Evolutionary conservation across 148 eudicot species (phyloP), one percentile per base, ranked within the genome.

Genomic region (Amaranthus hypochondriacus): DNA sequence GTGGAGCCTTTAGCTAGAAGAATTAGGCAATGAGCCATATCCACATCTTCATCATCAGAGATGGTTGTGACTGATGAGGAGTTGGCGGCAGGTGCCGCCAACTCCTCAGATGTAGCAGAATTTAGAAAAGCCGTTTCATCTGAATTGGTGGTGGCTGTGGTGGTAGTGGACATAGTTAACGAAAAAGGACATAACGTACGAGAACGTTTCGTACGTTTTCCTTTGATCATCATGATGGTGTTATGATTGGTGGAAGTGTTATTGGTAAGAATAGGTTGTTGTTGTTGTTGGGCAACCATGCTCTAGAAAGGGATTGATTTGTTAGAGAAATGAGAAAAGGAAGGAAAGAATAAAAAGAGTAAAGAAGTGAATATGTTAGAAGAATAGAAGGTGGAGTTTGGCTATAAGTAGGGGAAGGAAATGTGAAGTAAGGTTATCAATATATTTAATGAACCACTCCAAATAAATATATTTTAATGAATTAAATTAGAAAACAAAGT

Each of bases 1-100:
- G 72, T 71, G 57, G 60, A 71, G 10, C 94, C 90, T 78, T 84
- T 89, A 2, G 97, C 97, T 4, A 92, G 71, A 54, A 92, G 89
- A 75, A 92, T 92, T 78, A 92, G 61, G 60, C 97, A 92, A 14
- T 87, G 83, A 4, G 97, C 97, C 97, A 87, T 86, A 70, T 90
- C 92, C 73, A 89, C 87, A 47, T 86, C 93, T 15, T 86, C 91
- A 48, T 82, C 86, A 1, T 80, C 56, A n/a, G 66, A 7, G 0
- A 67, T 64, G 5, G 68, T 58, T 44, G 58, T 42, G 11, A 55
- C n/a, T 68, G 68, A 60, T 13, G 21, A 18, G 63, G 63, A 60
- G 63, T 48, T 50, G 1, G 67, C 44, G 4, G 11, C 46, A 44
- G 67, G 21, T 65, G 54, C 10, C 7, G 56, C 4, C 70, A 63